Evolutionary conservation across 176 grass and related monocot genomes (phyloP), one percentile per base, ranked within the genome.

Genomic region (Echinochloa phyllopogon): DNA sequence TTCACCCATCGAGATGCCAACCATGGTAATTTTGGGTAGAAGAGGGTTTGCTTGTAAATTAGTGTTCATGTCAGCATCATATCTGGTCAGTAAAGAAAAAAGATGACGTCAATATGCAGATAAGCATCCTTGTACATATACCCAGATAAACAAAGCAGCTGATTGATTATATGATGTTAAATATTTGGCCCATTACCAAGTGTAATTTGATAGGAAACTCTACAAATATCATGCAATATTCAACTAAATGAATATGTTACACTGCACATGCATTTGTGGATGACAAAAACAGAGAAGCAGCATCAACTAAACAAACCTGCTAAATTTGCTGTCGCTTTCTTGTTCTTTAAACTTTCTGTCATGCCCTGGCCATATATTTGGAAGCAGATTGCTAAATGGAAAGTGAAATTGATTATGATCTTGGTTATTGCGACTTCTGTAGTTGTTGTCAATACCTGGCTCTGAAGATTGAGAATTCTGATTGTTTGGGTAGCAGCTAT

Each of bases 1-100:
- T 86, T 94, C 88, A 80, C 89, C 84, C 88, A 90, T 93, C 23
- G 95, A 89, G 48, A 99, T 89, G 72, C 96, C 93, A 75, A 99
- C 93, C 93, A 96, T 96, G 14, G 93, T 98, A 65, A 99, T 92
- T 82, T 96, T 96, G 4, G 93, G 96, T 37, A 95, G 90, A 50
- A 95, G 89, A 58, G 91, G 93, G 69, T 98, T 98, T 48, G 38
- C 29, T 61, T 75, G 75, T 49, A 88, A 25, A 80, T 84, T 83
- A 68, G 83, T 77, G 36, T 81, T 82, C 56, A 74, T 27, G 15
- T 45, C 62, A 9, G 50, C 68, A 81, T 88, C 79, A 14, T 38
- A 83, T 68, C 90, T 92, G 81, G 48, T 8, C 29, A 77, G 59
- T 17, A 59, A 79, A 71, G 29, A 33, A 60, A 21, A 40, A 76